A percentile compares a stretch with the other conserved stretches of the same genome.
Conservation (phyloP, 2,329 filamentous ascomycete genomes). For the Zarea fungicola region DNA sequence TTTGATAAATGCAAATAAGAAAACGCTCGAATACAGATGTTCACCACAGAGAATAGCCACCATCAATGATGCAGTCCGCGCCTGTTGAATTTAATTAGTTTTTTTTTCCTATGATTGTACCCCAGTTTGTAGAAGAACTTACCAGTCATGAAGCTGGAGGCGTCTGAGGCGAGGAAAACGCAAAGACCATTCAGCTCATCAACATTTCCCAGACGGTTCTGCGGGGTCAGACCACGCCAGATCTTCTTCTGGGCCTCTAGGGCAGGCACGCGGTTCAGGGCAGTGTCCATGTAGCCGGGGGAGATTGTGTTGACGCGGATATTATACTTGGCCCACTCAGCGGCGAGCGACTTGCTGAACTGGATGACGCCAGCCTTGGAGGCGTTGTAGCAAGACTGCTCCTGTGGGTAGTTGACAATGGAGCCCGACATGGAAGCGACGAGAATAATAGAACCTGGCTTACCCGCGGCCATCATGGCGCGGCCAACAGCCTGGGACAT, state of each 20-base stretch:
- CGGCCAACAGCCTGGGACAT: constrained; percentile 68
- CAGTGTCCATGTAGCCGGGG: constrained; percentile 83
- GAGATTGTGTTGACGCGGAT: constrained; percentile 83
- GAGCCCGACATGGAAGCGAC: constrained; percentile 77
- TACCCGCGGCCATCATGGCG: constrained; percentile 66
- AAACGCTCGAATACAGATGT: constrained; percentile 2
- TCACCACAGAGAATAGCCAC: constrained; percentile 62
- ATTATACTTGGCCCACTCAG: constrained; percentile 76
- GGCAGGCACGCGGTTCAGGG: constrained; percentile 70
- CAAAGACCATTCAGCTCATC: constrained; percentile 75
- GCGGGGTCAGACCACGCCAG: constrained; percentile 69
- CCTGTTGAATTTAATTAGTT: neutral
- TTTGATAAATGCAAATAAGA: neutral
- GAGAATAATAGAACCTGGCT: constrained; percentile 68
- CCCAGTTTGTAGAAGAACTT: no score
- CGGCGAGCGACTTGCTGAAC: constrained; percentile 73
- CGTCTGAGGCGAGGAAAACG: constrained; percentile 69
- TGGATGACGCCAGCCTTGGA: constrained; percentile 77
- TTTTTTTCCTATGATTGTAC: no score
- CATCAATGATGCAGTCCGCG: constrained; percentile 56
- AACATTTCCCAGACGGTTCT: constrained; percentile 65
- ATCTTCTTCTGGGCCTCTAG: constrained; percentile 79
- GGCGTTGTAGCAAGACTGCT: constrained; percentile 78
- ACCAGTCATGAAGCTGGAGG: constrained; percentile 72
- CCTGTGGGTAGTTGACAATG: constrained; percentile 82